Evolutionary conservation across 805 yeast species (phyloP).

Genomic region (Starmerella vitae): DNA sequence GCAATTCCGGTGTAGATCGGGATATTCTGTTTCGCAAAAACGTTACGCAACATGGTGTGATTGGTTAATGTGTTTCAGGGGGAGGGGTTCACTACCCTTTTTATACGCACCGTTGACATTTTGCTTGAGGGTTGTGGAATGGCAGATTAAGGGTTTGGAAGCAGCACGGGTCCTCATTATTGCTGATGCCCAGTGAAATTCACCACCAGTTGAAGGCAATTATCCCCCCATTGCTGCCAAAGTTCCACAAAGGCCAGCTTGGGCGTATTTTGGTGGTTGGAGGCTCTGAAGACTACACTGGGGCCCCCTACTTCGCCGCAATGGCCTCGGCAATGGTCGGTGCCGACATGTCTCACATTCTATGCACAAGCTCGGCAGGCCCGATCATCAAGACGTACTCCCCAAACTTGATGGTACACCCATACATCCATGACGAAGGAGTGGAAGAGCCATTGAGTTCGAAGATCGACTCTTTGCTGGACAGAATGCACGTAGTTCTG

Average conservation of each 20-base stretch:
- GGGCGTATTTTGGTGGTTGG: slow-evolving; percentile 82
- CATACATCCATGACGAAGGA: slow-evolving; percentile 48
- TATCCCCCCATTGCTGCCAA: slow-evolving; percentile 42
- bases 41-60: slow-evolving; percentile 9
- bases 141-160: too few relatives aligned
- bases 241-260: slow-evolving; percentile 79
- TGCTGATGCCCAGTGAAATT: too few relatives aligned
- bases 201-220: slow-evolving; percentile 37
- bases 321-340: slow-evolving; percentile 76
- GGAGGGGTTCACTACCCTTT: too few relatives aligned
- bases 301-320: slow-evolving; percentile 89
- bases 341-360: slow-evolving; percentile 74
- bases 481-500: slow-evolving; percentile 65
- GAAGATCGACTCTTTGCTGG: slow-evolving; percentile 36
- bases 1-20: slow-evolving; percentile 29
- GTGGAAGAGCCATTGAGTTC: slow-evolving; percentile 20
- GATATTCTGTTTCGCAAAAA: slow-evolving; percentile 8
- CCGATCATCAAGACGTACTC: slow-evolving; percentile 72
- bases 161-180: too few relatives aligned
- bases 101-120: too few relatives aligned
- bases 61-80: too few relatives aligned
- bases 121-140: too few relatives aligned
- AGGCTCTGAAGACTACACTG: slow-evolving; percentile 91
- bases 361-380: slow-evolving; percentile 74
- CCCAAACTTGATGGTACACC: slow-evolving; percentile 94